Conservation (phyloP, 1,139 yeast species). For the Yamadazyma friedrichii region DNA sequence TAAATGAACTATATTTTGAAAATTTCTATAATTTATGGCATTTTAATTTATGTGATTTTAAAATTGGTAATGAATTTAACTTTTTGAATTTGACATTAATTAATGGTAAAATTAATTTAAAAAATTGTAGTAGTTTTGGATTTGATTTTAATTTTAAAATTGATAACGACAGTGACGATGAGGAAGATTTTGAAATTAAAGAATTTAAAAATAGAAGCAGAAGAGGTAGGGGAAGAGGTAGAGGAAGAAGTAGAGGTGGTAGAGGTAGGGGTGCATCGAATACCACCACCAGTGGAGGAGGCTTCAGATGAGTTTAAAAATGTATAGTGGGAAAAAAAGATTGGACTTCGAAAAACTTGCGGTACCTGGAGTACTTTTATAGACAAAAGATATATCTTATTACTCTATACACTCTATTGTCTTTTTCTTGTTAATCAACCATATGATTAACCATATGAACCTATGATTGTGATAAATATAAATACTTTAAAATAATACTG, state of each 20-base stretch:
- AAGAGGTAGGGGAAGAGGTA: constrained; percentile 19
- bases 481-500: too few relatives aligned
- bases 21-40: constrained; percentile 79
- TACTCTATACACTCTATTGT: too few relatives aligned
- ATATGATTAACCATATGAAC: neutral
- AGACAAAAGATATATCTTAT: neutral
- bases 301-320: constrained; percentile 8
- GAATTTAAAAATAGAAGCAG: constrained; percentile 14
- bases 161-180: constrained; percentile 10
- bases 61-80: constrained; percentile 22
- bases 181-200: constrained; percentile 15
- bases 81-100: constrained; percentile 28
- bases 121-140: constrained; percentile 32
- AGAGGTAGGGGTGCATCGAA: constrained; percentile 7
- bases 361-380: constrained; percentile 1
- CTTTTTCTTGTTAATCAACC: neutral
- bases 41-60: constrained; percentile 63
- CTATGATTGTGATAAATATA: too few relatives aligned
- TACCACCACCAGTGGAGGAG: constrained; percentile 6
- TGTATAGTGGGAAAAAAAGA: too few relatives aligned
- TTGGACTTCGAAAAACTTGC: too few relatives aligned
- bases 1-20: constrained; percentile 57
- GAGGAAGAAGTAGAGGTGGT: constrained; percentile 18
- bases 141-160: constrained; percentile 31
- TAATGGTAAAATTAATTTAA: constrained; percentile 23